Percentiles rank a stretch among this genome's conserved stretches.
Conservation (phyloP, 306 rosid genomes). For the Medicago lupulina region DNA sequence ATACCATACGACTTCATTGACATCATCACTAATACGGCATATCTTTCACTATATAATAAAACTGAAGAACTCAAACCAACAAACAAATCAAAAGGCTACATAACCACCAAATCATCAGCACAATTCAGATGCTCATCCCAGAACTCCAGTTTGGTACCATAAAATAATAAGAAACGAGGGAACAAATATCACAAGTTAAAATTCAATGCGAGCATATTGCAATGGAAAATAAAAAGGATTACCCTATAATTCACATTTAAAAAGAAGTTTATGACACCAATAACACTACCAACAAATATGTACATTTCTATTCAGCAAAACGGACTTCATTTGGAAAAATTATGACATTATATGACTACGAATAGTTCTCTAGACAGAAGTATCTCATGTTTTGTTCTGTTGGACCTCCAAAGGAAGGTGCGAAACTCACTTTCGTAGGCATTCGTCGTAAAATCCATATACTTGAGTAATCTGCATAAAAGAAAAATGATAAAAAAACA, state of each 20-base stretch:
- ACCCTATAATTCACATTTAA: constrained; percentile 14
- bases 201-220: constrained; percentile 5
- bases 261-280: neutral
- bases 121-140: constrained; percentile 22
- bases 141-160: constrained; percentile 12
- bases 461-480: constrained; percentile 88
- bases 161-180: constrained; percentile 18
- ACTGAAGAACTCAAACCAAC: neutral
- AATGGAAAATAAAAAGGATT: constrained; percentile 7
- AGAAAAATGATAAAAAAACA: constrained; percentile 32
- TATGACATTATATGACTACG: constrained; percentile 16
- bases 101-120: constrained; percentile 11
- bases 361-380: constrained; percentile 28
- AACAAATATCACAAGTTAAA: constrained; percentile 8
- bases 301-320: neutral
- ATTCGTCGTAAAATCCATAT: constrained; percentile 96
- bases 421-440: constrained; percentile 86
- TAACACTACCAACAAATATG: constrained; percentile 9
- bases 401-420: constrained; percentile 42
- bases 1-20: neutral
- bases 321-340: constrained; percentile 30
- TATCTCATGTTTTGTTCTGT: constrained; percentile 18
- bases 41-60: neutral
- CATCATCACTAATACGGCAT: neutral
- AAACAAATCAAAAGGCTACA: constrained; percentile 28